phyloP scores from a whole-genome alignment of 176 grass and related monocot genomes.

The Oropetium thomaeum region DNA sequence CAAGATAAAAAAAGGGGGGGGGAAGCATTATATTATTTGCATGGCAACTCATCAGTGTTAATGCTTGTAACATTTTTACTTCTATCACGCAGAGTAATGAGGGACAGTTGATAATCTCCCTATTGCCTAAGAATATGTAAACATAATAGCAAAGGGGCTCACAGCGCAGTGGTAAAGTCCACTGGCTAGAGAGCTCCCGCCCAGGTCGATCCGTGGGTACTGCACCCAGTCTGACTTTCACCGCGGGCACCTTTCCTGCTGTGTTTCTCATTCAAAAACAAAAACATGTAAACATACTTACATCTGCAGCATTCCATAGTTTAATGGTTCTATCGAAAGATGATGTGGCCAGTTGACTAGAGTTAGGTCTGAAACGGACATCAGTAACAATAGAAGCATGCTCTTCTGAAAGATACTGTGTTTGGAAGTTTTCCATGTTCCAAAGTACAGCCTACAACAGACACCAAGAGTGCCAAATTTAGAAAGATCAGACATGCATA shows the following conservation, averaged over 20 bases:
- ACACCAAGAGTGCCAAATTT: constrained; percentile 1
- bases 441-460: constrained; percentile 79
- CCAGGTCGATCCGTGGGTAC: too few species aligned
- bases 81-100: background rate
- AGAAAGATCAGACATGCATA: constrained; percentile 21
- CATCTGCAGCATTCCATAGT: constrained; percentile 87
- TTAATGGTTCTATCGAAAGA: constrained; percentile 90
- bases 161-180: too few species aligned
- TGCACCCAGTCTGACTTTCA: too few species aligned
- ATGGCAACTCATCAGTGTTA: background rate
- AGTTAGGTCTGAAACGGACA: constrained; percentile 89
- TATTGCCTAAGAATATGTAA: constrained; percentile 10
- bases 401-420: constrained; percentile 74
- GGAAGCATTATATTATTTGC: background rate
- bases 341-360: constrained; percentile 83
- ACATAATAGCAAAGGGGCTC: too few species aligned
- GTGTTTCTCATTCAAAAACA: too few species aligned
- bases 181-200: too few species aligned
- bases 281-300: constrained; percentile 41
- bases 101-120: constrained; percentile 3
- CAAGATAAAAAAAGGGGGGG: too few species aligned
- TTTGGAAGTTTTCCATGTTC: constrained; percentile 96
- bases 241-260: too few species aligned
- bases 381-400: constrained; percentile 72
- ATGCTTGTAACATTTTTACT: background rate